Conservation (phyloP, 805 yeast species). For the Wickerhamomyces bovis region DNA sequence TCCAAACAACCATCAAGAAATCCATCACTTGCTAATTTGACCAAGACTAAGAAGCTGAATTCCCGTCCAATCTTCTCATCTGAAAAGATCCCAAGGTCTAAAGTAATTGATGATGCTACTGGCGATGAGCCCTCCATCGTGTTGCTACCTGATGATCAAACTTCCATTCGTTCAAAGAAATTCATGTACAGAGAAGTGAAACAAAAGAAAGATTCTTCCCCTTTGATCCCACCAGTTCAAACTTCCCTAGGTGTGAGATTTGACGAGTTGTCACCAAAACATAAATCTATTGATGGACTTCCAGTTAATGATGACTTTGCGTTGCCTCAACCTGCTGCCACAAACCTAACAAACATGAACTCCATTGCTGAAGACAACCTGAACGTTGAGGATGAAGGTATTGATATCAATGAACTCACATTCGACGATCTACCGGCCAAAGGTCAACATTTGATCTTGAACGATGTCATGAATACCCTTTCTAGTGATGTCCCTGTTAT, state of each 20-base stretch:
- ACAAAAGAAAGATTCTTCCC: not conserved
- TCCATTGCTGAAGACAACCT: not conserved
- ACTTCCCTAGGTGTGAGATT: not conserved
- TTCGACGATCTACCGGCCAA: constrained; percentile 88
- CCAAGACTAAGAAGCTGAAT: constrained; percentile 16
- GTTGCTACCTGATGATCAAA: constrained; percentile 43
- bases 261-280: constrained; percentile 6
- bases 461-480: constrained; percentile 69
- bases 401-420: constrained; percentile 36
- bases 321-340: not conserved
- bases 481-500: constrained; percentile 68
- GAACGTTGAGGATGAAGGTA: constrained; percentile 13
- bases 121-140: constrained; percentile 62
- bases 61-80: constrained; percentile 61
- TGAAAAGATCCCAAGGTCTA: constrained; percentile 64
- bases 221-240: not conserved
- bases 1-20: not conserved
- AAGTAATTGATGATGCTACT: constrained; percentile 58
- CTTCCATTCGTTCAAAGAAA: constrained; percentile 4
- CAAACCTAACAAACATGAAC: not conserved
- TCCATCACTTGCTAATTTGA: constrained; percentile 7
- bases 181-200: constrained; percentile 1
- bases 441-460: constrained; percentile 84
- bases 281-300: not conserved
- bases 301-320: constrained; percentile 1